These are phyloP conservation scores for Geotrichum fermentans DNA, from an alignment of 1,139 yeast genomes.

Conservation along the genomic window DNA sequence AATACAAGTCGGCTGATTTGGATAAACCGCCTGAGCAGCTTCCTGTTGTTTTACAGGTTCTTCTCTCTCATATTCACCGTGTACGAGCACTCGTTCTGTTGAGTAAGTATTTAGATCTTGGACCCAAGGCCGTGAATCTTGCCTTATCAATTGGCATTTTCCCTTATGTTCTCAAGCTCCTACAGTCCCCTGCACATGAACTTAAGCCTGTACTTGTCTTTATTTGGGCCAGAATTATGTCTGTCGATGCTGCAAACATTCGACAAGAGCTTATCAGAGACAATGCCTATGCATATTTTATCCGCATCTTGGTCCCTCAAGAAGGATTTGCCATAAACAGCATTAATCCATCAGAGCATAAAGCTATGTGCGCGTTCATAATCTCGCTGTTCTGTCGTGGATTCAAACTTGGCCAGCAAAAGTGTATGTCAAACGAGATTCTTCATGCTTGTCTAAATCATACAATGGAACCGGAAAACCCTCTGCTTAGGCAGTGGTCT, in stretches of 20 bases:
- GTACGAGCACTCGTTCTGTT: constrained; percentile 79
- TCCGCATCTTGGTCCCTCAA: constrained; percentile 60
- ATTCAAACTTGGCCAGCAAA: constrained; percentile 72
- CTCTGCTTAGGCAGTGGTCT: constrained; percentile 89
- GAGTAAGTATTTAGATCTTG: constrained; percentile 82
- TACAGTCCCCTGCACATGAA: constrained; percentile 95
- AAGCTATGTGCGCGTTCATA: constrained; percentile 93
- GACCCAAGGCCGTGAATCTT: constrained; percentile 95
- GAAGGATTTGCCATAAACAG: constrained; percentile 38
- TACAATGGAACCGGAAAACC: constrained; percentile 70
- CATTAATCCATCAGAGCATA: constrained; percentile 57
- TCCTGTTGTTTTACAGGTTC: constrained; percentile 88
- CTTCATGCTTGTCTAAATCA: constrained; percentile 63
- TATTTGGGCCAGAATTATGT: constrained; percentile 97
- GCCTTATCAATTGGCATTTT: constrained; percentile 93
- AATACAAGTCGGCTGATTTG: constrained; percentile 66
- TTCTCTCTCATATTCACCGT: constrained; percentile 89
- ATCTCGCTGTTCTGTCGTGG: constrained; percentile 77
- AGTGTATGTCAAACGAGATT: constrained; percentile 71
- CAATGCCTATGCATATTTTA: constrained; percentile 83
- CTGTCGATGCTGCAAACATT: constrained; percentile 84
- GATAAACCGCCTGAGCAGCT: constrained; percentile 90
- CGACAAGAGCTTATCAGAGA: constrained; percentile 91
- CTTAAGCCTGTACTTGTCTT: constrained; percentile 89
- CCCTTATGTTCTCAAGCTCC: constrained; percentile 83